These are phyloP conservation scores for Leccinum aurantiacum DNA, from an alignment of 768 basidiomycete species.

Conservation along the genomic window DNA sequence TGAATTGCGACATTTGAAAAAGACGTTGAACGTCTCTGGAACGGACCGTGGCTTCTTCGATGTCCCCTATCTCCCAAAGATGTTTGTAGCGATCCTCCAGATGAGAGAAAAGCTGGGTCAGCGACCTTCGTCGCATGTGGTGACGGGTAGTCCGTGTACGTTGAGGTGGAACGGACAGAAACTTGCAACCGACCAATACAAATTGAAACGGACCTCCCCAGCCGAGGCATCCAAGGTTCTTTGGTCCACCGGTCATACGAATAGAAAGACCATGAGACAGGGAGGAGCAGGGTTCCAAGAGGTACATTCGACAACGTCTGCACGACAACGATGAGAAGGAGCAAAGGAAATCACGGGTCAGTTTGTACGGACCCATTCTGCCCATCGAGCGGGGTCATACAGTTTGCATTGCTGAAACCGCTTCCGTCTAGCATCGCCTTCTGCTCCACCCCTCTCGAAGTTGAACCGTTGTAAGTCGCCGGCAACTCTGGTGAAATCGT, in stretches of 20 bases:
- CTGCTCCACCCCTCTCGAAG: conserved; percentile 86
- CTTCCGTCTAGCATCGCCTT: conserved; percentile 89
- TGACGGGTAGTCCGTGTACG: conserved; percentile 68
- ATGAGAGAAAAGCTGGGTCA: no score
- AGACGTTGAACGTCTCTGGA: no score
- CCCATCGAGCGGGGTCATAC: conserved; percentile 83
- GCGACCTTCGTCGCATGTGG: no score
- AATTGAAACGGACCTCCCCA: conserved; percentile 66
- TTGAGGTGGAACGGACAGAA: conserved; percentile 69
- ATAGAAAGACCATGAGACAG: conserved; percentile 87
- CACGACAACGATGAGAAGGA: neutral
- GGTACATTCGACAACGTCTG: conserved; percentile 89
- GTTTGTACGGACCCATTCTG: conserved; percentile 57
- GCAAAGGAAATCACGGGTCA: neutral
- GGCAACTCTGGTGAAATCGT: conserved; percentile 87
- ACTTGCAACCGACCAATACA: conserved; percentile 26
- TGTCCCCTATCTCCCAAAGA: no score
- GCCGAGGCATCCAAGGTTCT: conserved; percentile 92
- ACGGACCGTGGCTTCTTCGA: no score
- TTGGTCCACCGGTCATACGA: conserved; percentile 90
- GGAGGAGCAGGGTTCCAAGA: conserved; percentile 90
- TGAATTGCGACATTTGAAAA: no score
- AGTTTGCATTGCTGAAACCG: conserved; percentile 92
- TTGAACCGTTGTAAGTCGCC: conserved; percentile 99
- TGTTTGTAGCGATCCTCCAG: no score